Conservation (phyloP, 2,329 filamentous ascomycete genomes). For the Beauveria australis region DNA sequence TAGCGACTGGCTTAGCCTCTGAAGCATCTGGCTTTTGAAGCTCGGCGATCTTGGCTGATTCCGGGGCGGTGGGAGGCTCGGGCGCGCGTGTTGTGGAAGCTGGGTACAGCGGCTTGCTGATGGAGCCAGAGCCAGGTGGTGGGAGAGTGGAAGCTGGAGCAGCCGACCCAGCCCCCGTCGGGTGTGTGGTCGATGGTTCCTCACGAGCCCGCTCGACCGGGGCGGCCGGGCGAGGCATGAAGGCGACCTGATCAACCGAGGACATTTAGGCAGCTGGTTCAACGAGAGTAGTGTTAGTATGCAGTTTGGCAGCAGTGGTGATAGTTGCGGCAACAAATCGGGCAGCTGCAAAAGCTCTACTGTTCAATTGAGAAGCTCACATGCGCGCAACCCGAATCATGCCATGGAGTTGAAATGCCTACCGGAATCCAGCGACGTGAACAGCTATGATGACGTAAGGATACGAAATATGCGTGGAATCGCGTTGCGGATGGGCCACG, state of each 20-base stretch:
- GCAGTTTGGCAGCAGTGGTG: neutral
- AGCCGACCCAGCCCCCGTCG: neutral
- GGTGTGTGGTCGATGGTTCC: neutral
- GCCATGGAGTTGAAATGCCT: neutral
- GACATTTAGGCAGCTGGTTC: neutral
- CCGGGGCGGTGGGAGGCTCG: neutral
- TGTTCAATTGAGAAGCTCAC: neutral
- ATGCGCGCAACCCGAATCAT: neutral
- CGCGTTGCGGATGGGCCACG: neutral
- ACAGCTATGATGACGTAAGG: slow-evolving; percentile 2
- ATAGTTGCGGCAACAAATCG: neutral
- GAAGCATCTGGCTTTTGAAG: neutral
- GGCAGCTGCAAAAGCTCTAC: neutral
- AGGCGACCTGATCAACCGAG: neutral
- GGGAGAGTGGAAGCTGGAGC: neutral
- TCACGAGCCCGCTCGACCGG: neutral
- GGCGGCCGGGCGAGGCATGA: neutral
- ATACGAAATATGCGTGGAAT: neutral
- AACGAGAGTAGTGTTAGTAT: neutral
- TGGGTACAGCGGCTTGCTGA: neutral
- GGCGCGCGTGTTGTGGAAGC: neutral
- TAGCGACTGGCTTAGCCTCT: neutral
- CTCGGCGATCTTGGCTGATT: neutral
- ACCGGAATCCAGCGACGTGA: neutral
- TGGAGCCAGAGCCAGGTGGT: neutral